These are phyloP conservation scores for Cercospora brassicicola DNA, from an alignment of 2,329 filamentous ascomycete species.

Conservation along the genomic window DNA sequence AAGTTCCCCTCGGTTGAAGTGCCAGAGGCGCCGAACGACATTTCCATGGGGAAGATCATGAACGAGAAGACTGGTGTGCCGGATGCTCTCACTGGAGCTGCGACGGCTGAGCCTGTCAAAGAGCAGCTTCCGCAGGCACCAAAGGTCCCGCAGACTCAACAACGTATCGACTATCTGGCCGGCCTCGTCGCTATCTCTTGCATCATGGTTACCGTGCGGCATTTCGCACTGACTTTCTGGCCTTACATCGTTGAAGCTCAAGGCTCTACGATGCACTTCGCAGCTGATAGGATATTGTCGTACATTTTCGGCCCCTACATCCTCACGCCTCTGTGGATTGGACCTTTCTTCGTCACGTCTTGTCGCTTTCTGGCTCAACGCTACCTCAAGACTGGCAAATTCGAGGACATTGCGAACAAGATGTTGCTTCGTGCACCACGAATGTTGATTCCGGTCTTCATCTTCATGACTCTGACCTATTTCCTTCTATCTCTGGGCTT, in stretches of 20 bases:
- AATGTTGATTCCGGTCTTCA: slow-evolving; percentile 49
- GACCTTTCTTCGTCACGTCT: slow-evolving; percentile 52
- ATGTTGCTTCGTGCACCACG: slow-evolving; percentile 48
- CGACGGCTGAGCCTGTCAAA: slow-evolving; percentile 21
- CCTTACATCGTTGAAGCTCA: slow-evolving; percentile 27
- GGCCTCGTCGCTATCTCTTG: slow-evolving; percentile 49
- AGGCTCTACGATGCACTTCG: slow-evolving; percentile 43
- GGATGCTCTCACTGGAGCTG: slow-evolving; percentile 24
- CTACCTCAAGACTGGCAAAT: slow-evolving; percentile 47
- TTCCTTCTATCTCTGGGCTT: slow-evolving; percentile 50
- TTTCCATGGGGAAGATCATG: slow-evolving; percentile 17
- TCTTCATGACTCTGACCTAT: slow-evolving; percentile 49
- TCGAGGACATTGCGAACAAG: slow-evolving; percentile 48
- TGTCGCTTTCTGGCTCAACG: slow-evolving; percentile 48
- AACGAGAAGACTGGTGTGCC: slow-evolving; percentile 22
- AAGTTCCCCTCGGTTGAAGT: slow-evolving; percentile 14
- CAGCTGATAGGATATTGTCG: slow-evolving; percentile 45
- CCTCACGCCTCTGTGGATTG: slow-evolving; percentile 51
- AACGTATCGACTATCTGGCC: slow-evolving; percentile 50
- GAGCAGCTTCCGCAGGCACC: slow-evolving; percentile 21
- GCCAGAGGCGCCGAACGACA: slow-evolving; percentile 22
- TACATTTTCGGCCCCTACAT: slow-evolving; percentile 48
- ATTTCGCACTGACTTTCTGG: slow-evolving; percentile 50
- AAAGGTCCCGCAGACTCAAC: slow-evolving; percentile 21
- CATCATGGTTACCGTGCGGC: slow-evolving; percentile 48